A percentile compares a stretch with the other conserved stretches of the same genome.
Conservation (phyloP, 495 filamentous ascomycete species). For the Aspergillus affinis region DNA sequence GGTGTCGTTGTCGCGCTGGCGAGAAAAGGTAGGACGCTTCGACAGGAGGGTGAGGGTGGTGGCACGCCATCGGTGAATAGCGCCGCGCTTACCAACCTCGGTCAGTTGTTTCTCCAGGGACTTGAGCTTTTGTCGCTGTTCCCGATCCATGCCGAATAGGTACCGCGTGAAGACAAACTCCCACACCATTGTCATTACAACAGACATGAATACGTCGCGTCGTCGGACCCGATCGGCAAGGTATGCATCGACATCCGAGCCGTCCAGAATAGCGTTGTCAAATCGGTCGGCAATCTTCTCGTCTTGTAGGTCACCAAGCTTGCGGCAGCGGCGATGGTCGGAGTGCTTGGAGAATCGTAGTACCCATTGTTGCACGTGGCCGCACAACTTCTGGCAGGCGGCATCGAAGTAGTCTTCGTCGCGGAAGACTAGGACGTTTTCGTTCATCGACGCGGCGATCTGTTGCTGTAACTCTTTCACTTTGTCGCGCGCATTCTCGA, state of each 20-base stretch:
- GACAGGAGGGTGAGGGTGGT: conserved; percentile 87
- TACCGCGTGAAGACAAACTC: conserved; percentile 97
- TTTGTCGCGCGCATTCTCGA: conserved; percentile 74
- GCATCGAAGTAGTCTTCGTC: conserved; percentile 94
- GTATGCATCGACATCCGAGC: conserved; percentile 82
- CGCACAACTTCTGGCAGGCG: conserved; percentile 90
- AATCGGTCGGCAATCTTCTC: conserved; percentile 89
- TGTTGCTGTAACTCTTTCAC: conserved; percentile 81
- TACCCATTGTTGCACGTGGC: conserved; percentile 94
- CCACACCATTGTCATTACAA: conserved; percentile 98
- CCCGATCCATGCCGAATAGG: conserved; percentile 95
- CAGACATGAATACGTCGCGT: conserved; percentile 92
- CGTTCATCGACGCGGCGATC: conserved; percentile 67
- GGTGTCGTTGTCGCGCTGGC: conserved; percentile 78
- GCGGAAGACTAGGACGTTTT: conserved; percentile 73
- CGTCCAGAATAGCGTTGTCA: conserved; percentile 91
- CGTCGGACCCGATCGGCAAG: conserved; percentile 82
- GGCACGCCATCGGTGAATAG: conserved; percentile 94
- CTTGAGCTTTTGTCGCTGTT: conserved; percentile 96
- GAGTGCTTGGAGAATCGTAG: conserved; percentile 95
- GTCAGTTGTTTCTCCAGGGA: conserved; percentile 83
- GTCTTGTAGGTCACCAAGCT: conserved; percentile 76
- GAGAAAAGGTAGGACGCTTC: conserved; percentile 67
- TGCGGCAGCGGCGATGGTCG: conserved; percentile 78
- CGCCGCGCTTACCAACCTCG: conserved; percentile 77